phyloP scores from a whole-genome alignment of 1,284 basidiomycete species.

The Irpex sp. region DNA sequence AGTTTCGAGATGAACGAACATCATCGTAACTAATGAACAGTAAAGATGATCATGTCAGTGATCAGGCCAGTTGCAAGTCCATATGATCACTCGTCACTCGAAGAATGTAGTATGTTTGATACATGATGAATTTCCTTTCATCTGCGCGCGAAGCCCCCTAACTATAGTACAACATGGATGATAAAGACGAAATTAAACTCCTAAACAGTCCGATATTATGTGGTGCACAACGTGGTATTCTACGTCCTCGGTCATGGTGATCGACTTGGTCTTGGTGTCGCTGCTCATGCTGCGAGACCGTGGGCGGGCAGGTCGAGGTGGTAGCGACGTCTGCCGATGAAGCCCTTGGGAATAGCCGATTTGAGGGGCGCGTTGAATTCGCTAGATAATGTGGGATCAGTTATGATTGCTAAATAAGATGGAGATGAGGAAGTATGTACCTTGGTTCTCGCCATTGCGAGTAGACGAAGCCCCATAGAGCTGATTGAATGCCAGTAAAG shows the following conservation, averaged over 20 bases:
- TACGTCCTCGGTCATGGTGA: neutral
- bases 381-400: neutral
- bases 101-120: neutral
- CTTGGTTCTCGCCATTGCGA: constrained; percentile 5
- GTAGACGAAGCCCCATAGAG: constrained; percentile 7
- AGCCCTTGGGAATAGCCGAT: constrained; percentile 9
- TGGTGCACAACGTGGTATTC: neutral
- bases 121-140: constrained; percentile 1
- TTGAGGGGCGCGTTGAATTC: constrained; percentile 5
- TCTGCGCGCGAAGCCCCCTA: neutral
- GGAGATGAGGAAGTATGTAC: neutral
- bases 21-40: too few relatives aligned
- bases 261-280: neutral
- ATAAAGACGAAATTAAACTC: neutral
- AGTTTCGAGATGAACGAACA: too few relatives aligned
- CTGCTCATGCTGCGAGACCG: constrained; percentile 1
- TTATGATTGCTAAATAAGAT: neutral
- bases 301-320: neutral
- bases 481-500: constrained; percentile 2
- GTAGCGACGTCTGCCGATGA: constrained; percentile 6
- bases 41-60: too few relatives aligned
- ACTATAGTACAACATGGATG: neutral
- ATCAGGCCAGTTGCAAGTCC: neutral
- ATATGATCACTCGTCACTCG: neutral
- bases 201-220: neutral